These are phyloP conservation scores for Astrothelium macrocarpum DNA, from an alignment of 495 filamentous ascomycete genomes.

Conservation along the genomic window DNA sequence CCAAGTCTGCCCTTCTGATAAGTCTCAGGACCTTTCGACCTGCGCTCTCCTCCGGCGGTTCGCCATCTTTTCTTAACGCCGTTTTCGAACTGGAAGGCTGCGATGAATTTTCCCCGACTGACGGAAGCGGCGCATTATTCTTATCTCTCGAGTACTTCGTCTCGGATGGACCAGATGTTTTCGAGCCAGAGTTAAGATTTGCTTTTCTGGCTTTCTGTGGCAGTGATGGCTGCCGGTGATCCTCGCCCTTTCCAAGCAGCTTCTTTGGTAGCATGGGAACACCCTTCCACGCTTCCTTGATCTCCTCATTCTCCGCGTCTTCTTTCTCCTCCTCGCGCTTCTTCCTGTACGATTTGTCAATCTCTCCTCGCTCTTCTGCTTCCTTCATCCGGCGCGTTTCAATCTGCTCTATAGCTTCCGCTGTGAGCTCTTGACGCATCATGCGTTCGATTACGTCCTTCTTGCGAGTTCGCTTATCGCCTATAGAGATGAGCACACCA, in stretches of 20 bases:
- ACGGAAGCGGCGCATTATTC: not conserved
- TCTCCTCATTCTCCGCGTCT: constrained; percentile 4
- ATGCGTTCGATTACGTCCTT: constrained; percentile 67
- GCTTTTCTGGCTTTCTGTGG: not conserved
- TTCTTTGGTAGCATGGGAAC: constrained; percentile 2
- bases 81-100: not conserved
- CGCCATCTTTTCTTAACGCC: not conserved
- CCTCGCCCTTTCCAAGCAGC: constrained; percentile 1
- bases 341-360: not conserved
- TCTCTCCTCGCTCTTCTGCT: constrained; percentile 8
- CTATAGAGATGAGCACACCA: constrained; percentile 59
- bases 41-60: not conserved
- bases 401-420: constrained; percentile 59
- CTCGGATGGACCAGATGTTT: not conserved
- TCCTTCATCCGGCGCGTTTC: constrained; percentile 29
- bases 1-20: not conserved
- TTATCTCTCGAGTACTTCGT: not conserved
- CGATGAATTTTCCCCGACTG: not conserved
- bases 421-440: constrained; percentile 58
- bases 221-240: constrained; percentile 1
- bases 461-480: constrained; percentile 59
- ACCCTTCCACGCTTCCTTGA: constrained; percentile 2
- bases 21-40: not conserved
- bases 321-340: constrained; percentile 2
- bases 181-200: not conserved